phyloP scores from a whole-genome alignment of 2,329 filamentous ascomycete genomes.

The Rhexocercosporidium sp. region DNA sequence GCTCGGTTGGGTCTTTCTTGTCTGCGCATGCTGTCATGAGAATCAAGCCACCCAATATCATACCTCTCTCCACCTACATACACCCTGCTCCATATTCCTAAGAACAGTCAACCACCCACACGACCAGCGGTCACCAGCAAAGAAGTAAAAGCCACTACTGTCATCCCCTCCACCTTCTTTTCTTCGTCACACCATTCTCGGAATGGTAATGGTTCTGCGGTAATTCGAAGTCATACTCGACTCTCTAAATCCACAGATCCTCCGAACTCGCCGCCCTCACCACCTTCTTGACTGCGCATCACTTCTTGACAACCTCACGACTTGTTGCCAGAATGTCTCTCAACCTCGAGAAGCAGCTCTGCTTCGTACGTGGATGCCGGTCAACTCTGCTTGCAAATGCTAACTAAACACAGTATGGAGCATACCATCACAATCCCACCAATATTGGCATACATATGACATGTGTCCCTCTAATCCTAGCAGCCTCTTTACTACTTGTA shows the following conservation, averaged over 20 bases:
- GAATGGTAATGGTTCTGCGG: conserved; percentile 26
- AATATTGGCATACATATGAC: conserved; percentile 81
- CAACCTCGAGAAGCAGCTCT: conserved; percentile 81
- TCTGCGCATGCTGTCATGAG: background rate
- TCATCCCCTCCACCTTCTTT: background rate
- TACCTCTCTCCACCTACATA: background rate
- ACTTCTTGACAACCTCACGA: conserved; percentile 18
- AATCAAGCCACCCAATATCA: background rate
- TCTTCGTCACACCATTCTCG: background rate
- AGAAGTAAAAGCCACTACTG: background rate
- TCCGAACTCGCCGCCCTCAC: conserved; percentile 2
- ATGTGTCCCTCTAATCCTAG: conserved; percentile 77
- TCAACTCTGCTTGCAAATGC: conserved; percentile 4
- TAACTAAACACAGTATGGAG: conserved; percentile 68
- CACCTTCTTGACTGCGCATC: conserved; percentile 3
- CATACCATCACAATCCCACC: conserved; percentile 79
- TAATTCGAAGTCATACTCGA: conserved; percentile 22
- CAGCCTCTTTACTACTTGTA: conserved; percentile 75
- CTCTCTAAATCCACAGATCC: conserved; percentile 8
- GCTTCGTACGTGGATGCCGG: conserved; percentile 66
- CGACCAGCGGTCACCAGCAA: background rate
- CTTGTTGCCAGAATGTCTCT: conserved; percentile 59
- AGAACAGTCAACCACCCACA: background rate
- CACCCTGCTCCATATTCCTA: background rate
- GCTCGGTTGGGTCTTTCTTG: background rate